Percentiles rank a stretch among this genome's conserved stretches.
Evolutionary conservation across 2,329 filamentous ascomycete species (phyloP).

Genomic region (Aspergillus fumigatiaffinis): DNA sequence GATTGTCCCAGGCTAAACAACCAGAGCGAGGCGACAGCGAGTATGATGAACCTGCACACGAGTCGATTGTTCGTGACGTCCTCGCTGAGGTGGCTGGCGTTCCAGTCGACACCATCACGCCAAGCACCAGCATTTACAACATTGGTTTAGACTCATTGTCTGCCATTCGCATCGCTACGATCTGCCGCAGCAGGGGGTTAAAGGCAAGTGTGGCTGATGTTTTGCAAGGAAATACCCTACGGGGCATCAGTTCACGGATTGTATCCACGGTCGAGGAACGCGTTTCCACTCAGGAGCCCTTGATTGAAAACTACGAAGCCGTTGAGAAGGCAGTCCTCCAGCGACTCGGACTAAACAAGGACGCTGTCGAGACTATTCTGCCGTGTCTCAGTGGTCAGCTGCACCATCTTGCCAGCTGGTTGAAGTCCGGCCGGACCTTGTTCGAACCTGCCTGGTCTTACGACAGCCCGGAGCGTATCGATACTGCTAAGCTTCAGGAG

Average conservation of each 20-base stretch:
- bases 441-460: constrained; percentile 31
- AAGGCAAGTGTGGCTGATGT: constrained; percentile 29
- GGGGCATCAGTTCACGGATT: constrained; percentile 25
- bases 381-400: constrained; percentile 32
- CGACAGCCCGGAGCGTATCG: constrained; percentile 19
- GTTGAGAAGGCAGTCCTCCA: constrained; percentile 11
- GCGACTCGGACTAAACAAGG: constrained; percentile 13
- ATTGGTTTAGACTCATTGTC: constrained; percentile 31
- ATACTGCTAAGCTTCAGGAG: constrained; percentile 19
- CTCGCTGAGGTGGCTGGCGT: constrained; percentile 21
- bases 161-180: constrained; percentile 27
- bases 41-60: constrained; percentile 9
- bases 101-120: constrained; percentile 17
- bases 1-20: not conserved
- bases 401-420: constrained; percentile 31
- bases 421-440: constrained; percentile 28
- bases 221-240: constrained; percentile 27
- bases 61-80: constrained; percentile 16
- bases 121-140: constrained; percentile 27
- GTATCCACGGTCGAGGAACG: constrained; percentile 3
- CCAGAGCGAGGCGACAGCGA: not conserved
- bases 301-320: constrained; percentile 10
- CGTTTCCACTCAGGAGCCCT: constrained; percentile 1
- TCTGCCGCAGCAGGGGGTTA: constrained; percentile 24
- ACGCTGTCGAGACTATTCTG: constrained; percentile 23